Base-by-base conservation (phyloP, 2,329 filamentous ascomycete species). In the Piedraia hortae region DNA sequence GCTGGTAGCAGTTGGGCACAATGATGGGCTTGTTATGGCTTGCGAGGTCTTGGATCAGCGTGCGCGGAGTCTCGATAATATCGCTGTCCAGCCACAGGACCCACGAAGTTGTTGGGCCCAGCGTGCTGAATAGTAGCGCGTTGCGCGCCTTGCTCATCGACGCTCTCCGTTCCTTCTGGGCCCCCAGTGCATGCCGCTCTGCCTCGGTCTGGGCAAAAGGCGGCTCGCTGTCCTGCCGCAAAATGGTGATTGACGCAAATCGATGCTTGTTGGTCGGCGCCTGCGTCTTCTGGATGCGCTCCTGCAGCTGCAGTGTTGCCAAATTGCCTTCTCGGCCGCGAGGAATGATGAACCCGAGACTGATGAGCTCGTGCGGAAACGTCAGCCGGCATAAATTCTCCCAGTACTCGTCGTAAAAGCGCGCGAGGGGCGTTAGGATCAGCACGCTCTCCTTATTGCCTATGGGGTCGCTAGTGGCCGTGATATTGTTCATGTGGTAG, bases 401-500 rank as follows among this genome's bases (percentile, higher is more conserved):
- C 82, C 85, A 97, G 53, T 93, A 97, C 34, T 61, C 67, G 36
- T 73, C 68, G 47, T 91, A 93, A 56, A 93, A 97, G 30, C 74
- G 65, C 14, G 77, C 72, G 49, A 97, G 67, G 6, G 85, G 85
- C 1, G 85, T 91, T 28, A 97, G 60, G 40, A 97, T 73, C 24
- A 97, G 65, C 27, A 97, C 59, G 22, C 69, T 71, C 51, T 97
- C 85, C 32, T 63, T 54, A 42, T 89, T 85, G 29, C 56, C 61
- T 22, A 77, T 53, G 2, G 85, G 75, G 31, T 72, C 59, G 22
- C 57, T 44, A 10, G 80, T 72, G 26, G 74, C 74, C 19, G 80
- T 91, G 34, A 93, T 62, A 48, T 82, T 80, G 56, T 93, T 93
- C 48, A 97, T 69, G 44, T 88, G 66, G 54, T 91, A 93, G 44